phyloP scores from a whole-genome alignment of 2,329 filamentous ascomycete genomes.

The Fusarium chaquense region DNA sequence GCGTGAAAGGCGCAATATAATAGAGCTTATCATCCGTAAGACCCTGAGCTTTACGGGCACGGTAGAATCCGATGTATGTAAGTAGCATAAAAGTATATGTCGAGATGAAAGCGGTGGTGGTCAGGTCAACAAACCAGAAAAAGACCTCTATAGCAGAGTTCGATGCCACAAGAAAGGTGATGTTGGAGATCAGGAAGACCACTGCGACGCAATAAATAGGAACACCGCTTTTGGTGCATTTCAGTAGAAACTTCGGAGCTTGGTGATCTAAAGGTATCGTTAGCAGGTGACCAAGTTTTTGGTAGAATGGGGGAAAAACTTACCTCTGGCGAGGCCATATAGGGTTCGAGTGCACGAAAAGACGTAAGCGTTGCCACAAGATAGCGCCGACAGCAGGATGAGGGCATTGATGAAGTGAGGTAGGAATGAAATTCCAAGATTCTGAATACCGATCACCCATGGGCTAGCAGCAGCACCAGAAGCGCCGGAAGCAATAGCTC shows the following conservation, averaged over 20 bases:
- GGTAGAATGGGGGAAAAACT: background rate
- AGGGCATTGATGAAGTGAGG: constrained; percentile 70
- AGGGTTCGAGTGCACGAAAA: constrained; percentile 60
- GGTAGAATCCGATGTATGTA: constrained; percentile 59
- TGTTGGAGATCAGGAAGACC: constrained; percentile 60
- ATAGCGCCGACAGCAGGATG: constrained; percentile 66
- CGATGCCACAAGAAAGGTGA: constrained; percentile 63
- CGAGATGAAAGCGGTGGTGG: constrained; percentile 67
- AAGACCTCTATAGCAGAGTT: constrained; percentile 60
- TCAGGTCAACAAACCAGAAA: constrained; percentile 65
- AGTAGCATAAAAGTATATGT: constrained; percentile 61
- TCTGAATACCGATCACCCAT: constrained; percentile 68
- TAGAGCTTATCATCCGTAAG: constrained; percentile 59
- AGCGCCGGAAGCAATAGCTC: constrained; percentile 58
- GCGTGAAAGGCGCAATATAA: constrained; percentile 61
- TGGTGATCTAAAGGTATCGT: constrained; percentile 51
- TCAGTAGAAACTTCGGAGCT: constrained; percentile 62
- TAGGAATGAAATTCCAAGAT: constrained; percentile 62
- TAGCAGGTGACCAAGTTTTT: background rate
- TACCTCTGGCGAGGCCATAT: constrained; percentile 57
- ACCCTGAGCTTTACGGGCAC: constrained; percentile 62
- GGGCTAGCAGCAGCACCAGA: constrained; percentile 68
- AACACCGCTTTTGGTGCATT: constrained; percentile 69
- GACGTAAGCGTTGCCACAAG: constrained; percentile 60
- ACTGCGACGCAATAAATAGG: constrained; percentile 65